Conservation (phyloP, 2,329 filamentous ascomycete genomes). For the Tolypocladium sp. region DNA sequence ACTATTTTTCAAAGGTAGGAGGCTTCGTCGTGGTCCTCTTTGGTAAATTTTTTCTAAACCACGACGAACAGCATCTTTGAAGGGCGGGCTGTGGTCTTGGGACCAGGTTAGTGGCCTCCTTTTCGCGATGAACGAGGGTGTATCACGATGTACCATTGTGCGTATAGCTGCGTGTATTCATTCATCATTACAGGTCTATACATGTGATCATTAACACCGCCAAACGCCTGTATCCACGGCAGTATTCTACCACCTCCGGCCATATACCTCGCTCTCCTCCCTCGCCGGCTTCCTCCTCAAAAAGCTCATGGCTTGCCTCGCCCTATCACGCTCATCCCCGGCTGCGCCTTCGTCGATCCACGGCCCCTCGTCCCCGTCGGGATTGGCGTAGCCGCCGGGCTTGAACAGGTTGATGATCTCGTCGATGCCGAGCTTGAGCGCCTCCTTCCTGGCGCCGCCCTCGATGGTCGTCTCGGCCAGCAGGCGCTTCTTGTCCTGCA, state of each 20-base stretch:
- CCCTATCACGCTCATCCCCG: constrained; percentile 10
- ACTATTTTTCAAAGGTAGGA: too few relatives aligned
- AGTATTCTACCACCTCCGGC: constrained; percentile 28
- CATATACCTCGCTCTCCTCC: constrained; percentile 30
- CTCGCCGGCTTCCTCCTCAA: constrained; percentile 18
- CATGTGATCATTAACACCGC: neutral
- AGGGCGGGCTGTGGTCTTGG: too few relatives aligned
- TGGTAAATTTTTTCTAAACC: too few relatives aligned
- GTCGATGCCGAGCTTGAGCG: constrained; percentile 79
- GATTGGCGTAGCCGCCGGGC: constrained; percentile 39
- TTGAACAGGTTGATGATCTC: constrained; percentile 90
- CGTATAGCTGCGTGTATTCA: neutral
- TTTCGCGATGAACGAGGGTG: neutral
- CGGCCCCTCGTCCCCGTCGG: constrained; percentile 19
- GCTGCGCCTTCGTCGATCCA: constrained; percentile 6
- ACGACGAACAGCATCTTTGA: too few relatives aligned
- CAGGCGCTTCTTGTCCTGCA: constrained; percentile 88
- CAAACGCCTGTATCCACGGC: neutral
- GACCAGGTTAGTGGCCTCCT: neutral
- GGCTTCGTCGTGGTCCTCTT: too few relatives aligned
- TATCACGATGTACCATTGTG: neutral
- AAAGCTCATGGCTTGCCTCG: constrained; percentile 12
- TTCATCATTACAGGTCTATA: neutral
- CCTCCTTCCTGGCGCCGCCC: constrained; percentile 60
- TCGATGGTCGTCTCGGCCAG: constrained; percentile 91